Base-by-base conservation (phyloP, 2,329 filamentous ascomycete genomes). In the Monosporascus cannonballus region DNA sequence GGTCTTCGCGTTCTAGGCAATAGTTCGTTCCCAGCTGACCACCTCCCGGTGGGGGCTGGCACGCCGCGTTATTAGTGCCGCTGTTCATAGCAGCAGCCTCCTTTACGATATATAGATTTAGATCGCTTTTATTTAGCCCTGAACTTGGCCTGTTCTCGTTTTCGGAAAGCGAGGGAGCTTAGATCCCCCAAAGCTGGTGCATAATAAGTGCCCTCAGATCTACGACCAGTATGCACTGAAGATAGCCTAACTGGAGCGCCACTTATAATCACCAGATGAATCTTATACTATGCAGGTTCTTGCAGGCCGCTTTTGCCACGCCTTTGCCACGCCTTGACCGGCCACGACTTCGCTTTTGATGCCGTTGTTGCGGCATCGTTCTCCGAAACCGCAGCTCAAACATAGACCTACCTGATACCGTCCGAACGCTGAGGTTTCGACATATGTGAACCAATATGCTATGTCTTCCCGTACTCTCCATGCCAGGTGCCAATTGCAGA, bases 1-100 rank as follows among this genome's bases (percentile, higher is more conserved):
- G 74, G 90, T 99, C 62, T 99, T 99, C 77, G 91, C 90, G 68
- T 99, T 99, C 75, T 91, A 88, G 73, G 65, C 48, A 49, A 30
- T 47, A 37, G 15, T 22, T 22, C 18, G 34, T 34, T 51, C 30
- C 30, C 9, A 34, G 11, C 30, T 30, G 27, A 41, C 37, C 6
- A 4, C 22, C 24, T 27, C 39, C 17, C 27, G 37, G 17, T 18
- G 18, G 39, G 27, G 8, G 18, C 39, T 24, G 14, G 17, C 39
- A 3, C 39, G 14, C 39, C 22, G 22, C 22, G 9, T 20, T 20
- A 18, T 11, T 8, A 20, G 17, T 11, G 5, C 39, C 17, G 18
- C 38, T 15, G n/a, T 42, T 11, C n/a, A 20, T 20, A 42, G n/a
- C 17, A 42, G 15, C n/a, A 14, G 18, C 17, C 22, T n/a, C 42